Percentiles rank a stretch among this genome's conserved stretches.
phyloP scores from a whole-genome alignment of 1,284 basidiomycete genomes.

The Waitea zeae region DNA sequence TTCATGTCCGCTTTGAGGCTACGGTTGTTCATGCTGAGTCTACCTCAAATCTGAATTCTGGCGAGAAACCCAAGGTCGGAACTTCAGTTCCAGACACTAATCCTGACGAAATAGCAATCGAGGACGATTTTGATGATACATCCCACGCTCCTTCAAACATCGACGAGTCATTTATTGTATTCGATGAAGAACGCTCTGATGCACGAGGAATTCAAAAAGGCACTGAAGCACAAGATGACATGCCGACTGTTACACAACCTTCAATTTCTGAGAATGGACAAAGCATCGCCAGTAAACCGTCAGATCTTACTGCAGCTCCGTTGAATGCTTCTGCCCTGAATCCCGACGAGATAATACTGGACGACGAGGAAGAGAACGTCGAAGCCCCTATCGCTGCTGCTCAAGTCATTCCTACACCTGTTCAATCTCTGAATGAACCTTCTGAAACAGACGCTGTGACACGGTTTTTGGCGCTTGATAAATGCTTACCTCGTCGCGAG shows the following conservation, averaged over 20 bases:
- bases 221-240: too few species aligned
- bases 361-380: conserved; percentile 33
- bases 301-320: too few species aligned
- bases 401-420: too few species aligned
- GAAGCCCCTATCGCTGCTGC: too few species aligned
- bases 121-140: conserved; percentile 24
- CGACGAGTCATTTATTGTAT: neutral
- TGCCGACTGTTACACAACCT: too few species aligned
- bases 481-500: conserved; percentile 68
- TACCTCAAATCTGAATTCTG: neutral
- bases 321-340: too few species aligned
- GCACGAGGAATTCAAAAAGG: too few species aligned
- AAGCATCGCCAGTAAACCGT: too few species aligned
- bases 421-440: too few species aligned
- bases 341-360: conserved; percentile 56
- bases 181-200: too few species aligned
- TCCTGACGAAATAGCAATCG: conserved; percentile 52
- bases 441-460: conserved; percentile 29
- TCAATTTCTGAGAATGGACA: too few species aligned
- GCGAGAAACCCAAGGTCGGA: neutral
- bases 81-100: conserved; percentile 14
- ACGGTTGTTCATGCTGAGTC: conserved; percentile 32
- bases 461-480: conserved; percentile 84
- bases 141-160: conserved; percentile 2
- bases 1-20: conserved; percentile 78